Evolutionary conservation across 2,329 filamentous ascomycete genomes (phyloP).

Genomic region (Cladorrhinum sp.): DNA sequence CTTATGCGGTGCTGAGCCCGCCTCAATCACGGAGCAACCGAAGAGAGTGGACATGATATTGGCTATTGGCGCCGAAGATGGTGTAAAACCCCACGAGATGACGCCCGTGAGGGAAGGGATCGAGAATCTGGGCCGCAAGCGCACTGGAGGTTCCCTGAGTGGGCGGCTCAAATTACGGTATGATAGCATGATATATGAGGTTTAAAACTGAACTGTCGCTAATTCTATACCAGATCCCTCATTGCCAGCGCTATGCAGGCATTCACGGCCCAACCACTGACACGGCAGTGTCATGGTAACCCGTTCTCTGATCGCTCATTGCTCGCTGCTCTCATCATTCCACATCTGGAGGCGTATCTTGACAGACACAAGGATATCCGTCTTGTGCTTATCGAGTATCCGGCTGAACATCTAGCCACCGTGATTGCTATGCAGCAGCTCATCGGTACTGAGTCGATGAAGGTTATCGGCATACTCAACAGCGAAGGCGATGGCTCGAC

Average conservation of each 20-base stretch:
- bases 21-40: conserved; percentile 29
- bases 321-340: conserved; percentile 56
- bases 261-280: conserved; percentile 49
- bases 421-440: conserved; percentile 57
- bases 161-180: conserved; percentile 59
- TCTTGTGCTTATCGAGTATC: conserved; percentile 59
- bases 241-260: conserved; percentile 60
- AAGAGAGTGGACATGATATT: conserved; percentile 56
- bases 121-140: conserved; percentile 53
- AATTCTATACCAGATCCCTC: conserved; percentile 46
- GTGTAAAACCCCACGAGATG: conserved; percentile 50
- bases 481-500: conserved; percentile 38
- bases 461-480: conserved; percentile 56
- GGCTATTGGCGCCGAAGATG: conserved; percentile 55
- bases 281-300: conserved; percentile 50
- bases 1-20: conserved; percentile 39
- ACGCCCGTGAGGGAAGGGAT: conserved; percentile 49
- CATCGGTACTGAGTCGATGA: conserved; percentile 54
- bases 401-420: conserved; percentile 53
- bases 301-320: conserved; percentile 53
- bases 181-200: conserved; percentile 17
- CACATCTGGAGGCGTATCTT: conserved; percentile 59
- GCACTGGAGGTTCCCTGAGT: conserved; percentile 48
- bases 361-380: conserved; percentile 50
- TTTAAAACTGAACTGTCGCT: neutral